phyloP scores from a whole-genome alignment of 1,284 basidiomycete genomes.

The Ustanciosporium gigantosporum region DNA sequence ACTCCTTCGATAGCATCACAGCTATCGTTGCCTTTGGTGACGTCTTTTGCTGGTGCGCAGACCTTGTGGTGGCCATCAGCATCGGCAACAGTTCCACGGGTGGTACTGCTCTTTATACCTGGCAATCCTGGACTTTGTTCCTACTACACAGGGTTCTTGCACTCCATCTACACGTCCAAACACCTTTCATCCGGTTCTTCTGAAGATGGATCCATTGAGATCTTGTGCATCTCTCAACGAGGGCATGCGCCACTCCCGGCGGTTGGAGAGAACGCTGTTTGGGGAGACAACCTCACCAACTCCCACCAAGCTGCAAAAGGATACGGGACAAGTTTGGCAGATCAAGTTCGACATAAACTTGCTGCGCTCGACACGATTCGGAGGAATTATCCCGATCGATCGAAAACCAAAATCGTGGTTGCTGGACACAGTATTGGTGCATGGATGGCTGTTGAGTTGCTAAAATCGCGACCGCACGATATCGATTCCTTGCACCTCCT shows the following conservation, averaged over 20 bases:
- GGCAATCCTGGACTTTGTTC: slow-evolving; percentile 47
- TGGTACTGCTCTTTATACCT: slow-evolving; percentile 46
- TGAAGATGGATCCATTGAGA: slow-evolving; percentile 21
- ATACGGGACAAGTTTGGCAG: slow-evolving; percentile 22
- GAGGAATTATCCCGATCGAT: slow-evolving; percentile 8
- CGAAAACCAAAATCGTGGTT: slow-evolving; percentile 31
- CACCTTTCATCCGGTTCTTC: neutral
- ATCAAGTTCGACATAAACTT: slow-evolving; percentile 47
- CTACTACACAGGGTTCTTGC: slow-evolving; percentile 47
- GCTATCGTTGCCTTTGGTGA: slow-evolving; percentile 21
- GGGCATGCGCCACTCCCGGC: slow-evolving; percentile 41
- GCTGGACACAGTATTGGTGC: slow-evolving; percentile 47
- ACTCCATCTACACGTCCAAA: slow-evolving; percentile 14
- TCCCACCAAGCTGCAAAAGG: slow-evolving; percentile 11
- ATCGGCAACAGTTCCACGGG: slow-evolving; percentile 6
- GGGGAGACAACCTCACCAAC: slow-evolving; percentile 13
- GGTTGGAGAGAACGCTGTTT: slow-evolving; percentile 7
- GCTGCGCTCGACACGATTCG: slow-evolving; percentile 28
- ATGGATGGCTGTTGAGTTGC: slow-evolving; percentile 36
- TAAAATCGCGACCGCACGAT: slow-evolving; percentile 16
- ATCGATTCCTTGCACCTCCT: slow-evolving; percentile 42
- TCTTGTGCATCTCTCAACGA: slow-evolving; percentile 40
- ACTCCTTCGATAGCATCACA: slow-evolving; percentile 11
- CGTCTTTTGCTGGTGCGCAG: slow-evolving; percentile 33
- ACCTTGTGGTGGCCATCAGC: slow-evolving; percentile 36